Percentiles rank a stretch among this genome's conserved stretches.
Conservation (phyloP, 352 stramenopile species). For the Phytophthora vignae region DNA sequence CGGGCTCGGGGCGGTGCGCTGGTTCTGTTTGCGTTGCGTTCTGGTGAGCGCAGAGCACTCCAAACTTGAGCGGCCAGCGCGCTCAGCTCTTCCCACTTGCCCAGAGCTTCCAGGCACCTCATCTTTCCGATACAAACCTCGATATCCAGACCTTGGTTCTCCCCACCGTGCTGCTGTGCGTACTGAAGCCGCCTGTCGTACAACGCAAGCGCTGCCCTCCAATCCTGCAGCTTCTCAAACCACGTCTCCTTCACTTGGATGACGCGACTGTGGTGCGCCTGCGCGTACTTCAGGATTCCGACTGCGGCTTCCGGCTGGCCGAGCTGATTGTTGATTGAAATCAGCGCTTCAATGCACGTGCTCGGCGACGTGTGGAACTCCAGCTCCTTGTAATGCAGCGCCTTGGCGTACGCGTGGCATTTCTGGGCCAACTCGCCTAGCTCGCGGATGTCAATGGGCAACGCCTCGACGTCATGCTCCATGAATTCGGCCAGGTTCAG, state of each 20-base stretch:
- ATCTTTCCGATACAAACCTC: conserved; percentile 97
- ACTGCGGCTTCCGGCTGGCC: conserved; percentile 96
- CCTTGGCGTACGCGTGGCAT: conserved; percentile 98
- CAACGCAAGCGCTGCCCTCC: conserved; percentile 94
- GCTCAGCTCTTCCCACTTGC: conserved; percentile 95
- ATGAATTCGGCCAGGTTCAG: conserved; percentile 99
- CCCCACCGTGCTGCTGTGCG: conserved; percentile 30
- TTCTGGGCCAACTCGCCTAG: conserved; percentile 95
- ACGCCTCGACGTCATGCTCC: conserved; percentile 96
- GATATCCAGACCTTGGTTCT: conserved; percentile 68
- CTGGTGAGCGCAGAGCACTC: conserved; percentile 41
- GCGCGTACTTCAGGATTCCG: conserved; percentile 96
- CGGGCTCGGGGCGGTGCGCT: conserved; percentile 15
- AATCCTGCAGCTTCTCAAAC: conserved; percentile 98
- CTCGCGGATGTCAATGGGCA: conserved; percentile 97
- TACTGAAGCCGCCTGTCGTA: conserved; percentile 84
- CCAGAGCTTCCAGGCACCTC: conserved; percentile 96
- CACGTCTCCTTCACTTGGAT: conserved; percentile 95
- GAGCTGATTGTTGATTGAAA: conserved; percentile 99
- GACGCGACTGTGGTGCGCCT: conserved; percentile 80
- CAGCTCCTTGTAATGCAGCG: conserved; percentile 97
- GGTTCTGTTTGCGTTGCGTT: conserved; percentile 18
- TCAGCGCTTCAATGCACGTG: conserved; percentile 98
- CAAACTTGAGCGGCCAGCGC: conserved; percentile 86
- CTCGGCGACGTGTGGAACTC: conserved; percentile 94